Evolutionary conservation across 768 basidiomycete species (phyloP), one percentile per base, ranked within the genome.

Genomic region (Dictyophora rubrovolvata): DNA sequence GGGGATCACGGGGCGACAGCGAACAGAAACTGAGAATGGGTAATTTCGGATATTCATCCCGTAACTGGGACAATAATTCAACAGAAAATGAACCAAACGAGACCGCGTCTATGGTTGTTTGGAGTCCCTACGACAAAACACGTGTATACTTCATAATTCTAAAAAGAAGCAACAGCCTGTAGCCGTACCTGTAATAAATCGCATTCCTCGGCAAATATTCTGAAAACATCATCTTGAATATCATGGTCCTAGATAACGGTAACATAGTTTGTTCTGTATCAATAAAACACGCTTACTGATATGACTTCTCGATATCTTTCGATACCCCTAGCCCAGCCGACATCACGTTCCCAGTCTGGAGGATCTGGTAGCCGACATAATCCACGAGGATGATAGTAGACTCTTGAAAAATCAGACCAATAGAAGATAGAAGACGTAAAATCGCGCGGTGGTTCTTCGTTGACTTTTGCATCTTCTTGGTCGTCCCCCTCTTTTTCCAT

Each of bases 131-230:
- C 16, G 14, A 54, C 18, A 18, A 37, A 16, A 16, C 37, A 20
- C 16, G 14, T 21, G 46, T 47, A 52, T 23, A 55, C 0, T 9
- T 61, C 2, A 28, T 28, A 2, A 28, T 28, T 28, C n/a, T n/a
- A n/a, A n/a, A n/a, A 12, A 34, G 48, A 33, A 35, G 20, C 52
- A 48, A 18, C 6, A 22, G 1, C 53, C 8, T 55, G 48, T n/a
- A 37, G 17, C 53, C 55, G 48, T 63, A 86, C 88, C 80, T 89
- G 89, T 14, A 85, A 74, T 54, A 79, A 78, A 66, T 89, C 79
- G 65, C 86, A 87, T 63, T 89, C 87, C 66, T 92, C 89, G 5
- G 87, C 75, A 56, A 86, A 79, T 16, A 77, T 71, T 17, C 89
- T 78, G 54, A 90, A 73, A 12, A 82, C 74, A 5, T 79, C 82